A percentile compares a stretch with the other conserved stretches of the same genome.
Evolutionary conservation across 2,329 filamentous ascomycete genomes (phyloP).

Genomic region (Esteya vermicola): DNA sequence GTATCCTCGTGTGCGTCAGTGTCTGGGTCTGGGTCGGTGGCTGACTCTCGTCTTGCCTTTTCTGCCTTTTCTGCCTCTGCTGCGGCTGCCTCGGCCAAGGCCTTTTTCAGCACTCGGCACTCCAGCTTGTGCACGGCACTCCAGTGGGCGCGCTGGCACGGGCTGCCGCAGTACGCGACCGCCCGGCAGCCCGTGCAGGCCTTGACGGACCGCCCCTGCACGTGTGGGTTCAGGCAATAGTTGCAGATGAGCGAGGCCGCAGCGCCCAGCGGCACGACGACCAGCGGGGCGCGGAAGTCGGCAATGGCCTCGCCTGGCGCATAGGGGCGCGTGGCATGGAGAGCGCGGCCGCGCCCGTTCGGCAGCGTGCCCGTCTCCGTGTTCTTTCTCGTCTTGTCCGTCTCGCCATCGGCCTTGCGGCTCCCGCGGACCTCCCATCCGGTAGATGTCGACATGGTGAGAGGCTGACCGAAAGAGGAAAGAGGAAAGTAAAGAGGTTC

Average conservation of each 20-base stretch:
- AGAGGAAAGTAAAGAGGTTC: too few species aligned
- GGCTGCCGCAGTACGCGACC: slow-evolving; percentile 36
- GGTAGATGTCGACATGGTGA: not conserved
- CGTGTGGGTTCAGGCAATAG: slow-evolving; percentile 26
- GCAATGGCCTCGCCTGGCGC: slow-evolving; percentile 30
- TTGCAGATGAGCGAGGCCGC: slow-evolving; percentile 30
- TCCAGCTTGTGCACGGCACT: slow-evolving; percentile 35
- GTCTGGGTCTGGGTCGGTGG: too few species aligned
- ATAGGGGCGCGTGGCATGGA: slow-evolving; percentile 28
- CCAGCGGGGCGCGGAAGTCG: slow-evolving; percentile 25
- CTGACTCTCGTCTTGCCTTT: not conserved
- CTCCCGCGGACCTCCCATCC: not conserved
- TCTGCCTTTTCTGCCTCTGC: slow-evolving; percentile 6
- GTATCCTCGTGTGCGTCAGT: too few species aligned
- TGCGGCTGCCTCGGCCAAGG: slow-evolving; percentile 15
- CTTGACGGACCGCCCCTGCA: slow-evolving; percentile 12
- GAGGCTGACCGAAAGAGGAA: not conserved
- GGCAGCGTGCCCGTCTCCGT: too few species aligned
- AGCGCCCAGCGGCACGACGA: slow-evolving; percentile 32
- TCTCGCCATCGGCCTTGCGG: not conserved
- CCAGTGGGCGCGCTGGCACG: slow-evolving; percentile 44
- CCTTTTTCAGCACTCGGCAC: slow-evolving; percentile 30
- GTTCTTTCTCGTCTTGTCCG: too few species aligned
- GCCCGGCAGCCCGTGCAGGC: slow-evolving; percentile 39
- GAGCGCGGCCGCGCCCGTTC: slow-evolving; percentile 21